Conservation (phyloP, 352 stramenopile species). For the Globisporangium radiosum region DNA sequence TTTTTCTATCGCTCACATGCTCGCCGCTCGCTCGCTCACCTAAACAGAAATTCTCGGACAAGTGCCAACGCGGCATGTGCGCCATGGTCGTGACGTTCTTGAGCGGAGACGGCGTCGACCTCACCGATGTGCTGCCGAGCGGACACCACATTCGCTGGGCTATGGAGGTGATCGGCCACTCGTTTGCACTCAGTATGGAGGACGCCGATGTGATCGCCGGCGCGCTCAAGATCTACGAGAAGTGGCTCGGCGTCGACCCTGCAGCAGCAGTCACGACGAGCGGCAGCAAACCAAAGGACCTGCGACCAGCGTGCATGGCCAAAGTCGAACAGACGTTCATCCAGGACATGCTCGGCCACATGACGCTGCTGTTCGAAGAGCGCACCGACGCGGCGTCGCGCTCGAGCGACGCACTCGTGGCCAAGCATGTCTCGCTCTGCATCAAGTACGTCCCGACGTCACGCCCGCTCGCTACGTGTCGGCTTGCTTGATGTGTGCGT, state of each 20-base stretch:
- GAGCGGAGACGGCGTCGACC: slow-evolving; percentile 42
- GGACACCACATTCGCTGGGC: slow-evolving; percentile 77
- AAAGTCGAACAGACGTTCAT: slow-evolving; percentile 83
- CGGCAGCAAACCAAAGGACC: slow-evolving; percentile 39
- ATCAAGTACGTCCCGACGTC: slow-evolving; percentile 33
- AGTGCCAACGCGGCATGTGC: slow-evolving; percentile 81
- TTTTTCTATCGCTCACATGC: too few species aligned
- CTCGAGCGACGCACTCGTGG: slow-evolving; percentile 27
- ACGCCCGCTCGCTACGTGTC: neutral
- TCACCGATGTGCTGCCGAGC: slow-evolving; percentile 48
- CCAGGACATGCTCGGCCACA: slow-evolving; percentile 80
- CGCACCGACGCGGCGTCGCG: slow-evolving; percentile 25
- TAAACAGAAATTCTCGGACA: slow-evolving; percentile 78
- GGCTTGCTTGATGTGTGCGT: neutral
- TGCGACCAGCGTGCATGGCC: slow-evolving; percentile 65
- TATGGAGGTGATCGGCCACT: slow-evolving; percentile 83
- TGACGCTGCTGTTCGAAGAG: slow-evolving; percentile 86
- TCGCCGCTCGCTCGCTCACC: neutral
- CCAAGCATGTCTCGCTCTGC: slow-evolving; percentile 71
- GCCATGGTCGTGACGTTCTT: slow-evolving; percentile 75
- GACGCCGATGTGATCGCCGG: slow-evolving; percentile 78
- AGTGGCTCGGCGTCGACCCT: slow-evolving; percentile 66
- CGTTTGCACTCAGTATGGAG: slow-evolving; percentile 81
- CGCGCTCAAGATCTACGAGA: slow-evolving; percentile 72
- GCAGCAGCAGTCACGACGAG: slow-evolving; percentile 14